Conservation (phyloP, 495 filamentous ascomycete species). For the Wilcoxina mikolae region DNA sequence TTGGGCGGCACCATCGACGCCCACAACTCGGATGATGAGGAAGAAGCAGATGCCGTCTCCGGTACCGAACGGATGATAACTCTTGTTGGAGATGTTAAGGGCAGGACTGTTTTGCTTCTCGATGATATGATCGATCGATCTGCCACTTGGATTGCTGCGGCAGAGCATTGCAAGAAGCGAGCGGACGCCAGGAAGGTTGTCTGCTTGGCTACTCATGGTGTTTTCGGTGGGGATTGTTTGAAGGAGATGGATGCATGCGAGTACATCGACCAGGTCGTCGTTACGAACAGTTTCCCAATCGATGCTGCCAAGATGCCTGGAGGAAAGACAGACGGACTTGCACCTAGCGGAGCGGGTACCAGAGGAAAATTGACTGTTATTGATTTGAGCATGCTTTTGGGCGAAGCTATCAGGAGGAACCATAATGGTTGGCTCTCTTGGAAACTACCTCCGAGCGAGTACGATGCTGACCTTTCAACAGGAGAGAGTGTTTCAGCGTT, state of each 20-base stretch:
- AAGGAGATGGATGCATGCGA: conserved; percentile 82
- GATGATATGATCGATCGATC: conserved; percentile 99
- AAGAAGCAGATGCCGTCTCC: conserved; percentile 60
- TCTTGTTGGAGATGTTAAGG: conserved; percentile 79
- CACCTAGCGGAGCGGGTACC: conserved; percentile 7
- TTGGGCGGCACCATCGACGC: conserved; percentile 73
- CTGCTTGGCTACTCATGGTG: conserved; percentile 90
- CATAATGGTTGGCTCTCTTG: conserved; percentile 63
- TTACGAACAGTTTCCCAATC: conserved; percentile 94
- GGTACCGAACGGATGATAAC: conserved; percentile 88
- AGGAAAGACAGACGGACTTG: conserved; percentile 34
- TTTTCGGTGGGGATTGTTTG: conserved; percentile 80
- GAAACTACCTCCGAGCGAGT: conserved; percentile 21
- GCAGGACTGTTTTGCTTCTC: conserved; percentile 76
- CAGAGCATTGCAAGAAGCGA: conserved; percentile 88
- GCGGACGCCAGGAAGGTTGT: conserved; percentile 88
- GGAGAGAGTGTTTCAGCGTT: conserved; percentile 69
- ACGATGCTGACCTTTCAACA: conserved; percentile 18
- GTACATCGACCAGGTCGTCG: conserved; percentile 83
- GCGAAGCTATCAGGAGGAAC: conserved; percentile 88
- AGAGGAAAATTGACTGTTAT: conserved; percentile 63
- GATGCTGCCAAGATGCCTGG: conserved; percentile 49
- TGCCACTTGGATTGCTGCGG: conserved; percentile 94
- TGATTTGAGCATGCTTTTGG: conserved; percentile 70
- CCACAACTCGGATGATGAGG: conserved; percentile 69